Evolutionary conservation across 164 flowering plant genomes (phyloP).

Genomic region (Macadamia integrifolia): DNA sequence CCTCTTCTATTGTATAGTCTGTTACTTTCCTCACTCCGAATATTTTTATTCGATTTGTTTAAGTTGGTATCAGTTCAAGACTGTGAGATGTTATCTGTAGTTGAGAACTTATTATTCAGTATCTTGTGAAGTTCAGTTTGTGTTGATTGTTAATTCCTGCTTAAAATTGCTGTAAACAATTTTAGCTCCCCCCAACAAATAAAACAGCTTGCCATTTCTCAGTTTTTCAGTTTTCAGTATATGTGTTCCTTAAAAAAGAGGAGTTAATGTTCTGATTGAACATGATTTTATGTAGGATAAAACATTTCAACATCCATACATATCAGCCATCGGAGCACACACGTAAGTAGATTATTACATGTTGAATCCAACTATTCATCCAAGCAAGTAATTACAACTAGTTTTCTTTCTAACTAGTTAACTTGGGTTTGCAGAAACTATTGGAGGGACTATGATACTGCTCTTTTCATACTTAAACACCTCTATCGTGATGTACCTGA

Average conservation of each 20-base stretch:
- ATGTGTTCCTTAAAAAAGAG: too few relatives aligned
- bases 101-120: too few relatives aligned
- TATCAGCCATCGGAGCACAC: constrained; percentile 80
- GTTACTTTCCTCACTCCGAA: too few relatives aligned
- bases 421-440: constrained; percentile 54
- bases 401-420: neutral
- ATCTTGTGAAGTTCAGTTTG: too few relatives aligned
- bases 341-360: constrained; percentile 51
- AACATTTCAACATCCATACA: constrained; percentile 81
- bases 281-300: constrained; percentile 58
- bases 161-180: too few relatives aligned
- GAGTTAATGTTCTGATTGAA: neutral
- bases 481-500: constrained; percentile 78
- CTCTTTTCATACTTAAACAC: constrained; percentile 82
- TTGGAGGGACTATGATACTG: constrained; percentile 95
- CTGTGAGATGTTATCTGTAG: too few relatives aligned
- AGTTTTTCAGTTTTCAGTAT: neutral
- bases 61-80: too few relatives aligned
- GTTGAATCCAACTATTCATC: too few relatives aligned
- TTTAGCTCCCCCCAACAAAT: neutral
- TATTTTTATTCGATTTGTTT: too few relatives aligned
- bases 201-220: neutral
- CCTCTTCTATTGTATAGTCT: too few relatives aligned
- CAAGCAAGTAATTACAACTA: too few relatives aligned
- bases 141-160: too few relatives aligned